Conservation (phyloP, 257 asterid species). For the Paulownia fortunei region DNA sequence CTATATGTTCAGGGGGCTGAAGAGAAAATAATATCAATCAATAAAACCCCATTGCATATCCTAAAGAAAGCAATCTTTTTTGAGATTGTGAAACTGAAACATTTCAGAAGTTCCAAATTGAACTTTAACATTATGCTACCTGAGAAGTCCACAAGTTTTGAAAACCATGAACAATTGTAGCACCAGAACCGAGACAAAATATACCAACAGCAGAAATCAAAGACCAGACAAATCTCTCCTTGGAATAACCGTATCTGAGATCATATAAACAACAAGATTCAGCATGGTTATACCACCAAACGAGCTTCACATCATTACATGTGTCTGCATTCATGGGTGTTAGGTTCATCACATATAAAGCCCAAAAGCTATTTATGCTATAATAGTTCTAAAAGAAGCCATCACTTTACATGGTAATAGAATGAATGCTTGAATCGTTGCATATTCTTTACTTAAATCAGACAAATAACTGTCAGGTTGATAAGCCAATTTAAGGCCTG, state of each 20-base stretch:
- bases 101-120: conserved; percentile 18
- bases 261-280: conserved; percentile 29
- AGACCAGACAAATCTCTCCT: conserved; percentile 98
- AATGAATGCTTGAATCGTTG: neutral
- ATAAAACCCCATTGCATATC: conserved; percentile 24
- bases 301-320: neutral
- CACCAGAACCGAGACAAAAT: conserved; percentile 98
- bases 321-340: conserved; percentile 17
- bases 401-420: neutral
- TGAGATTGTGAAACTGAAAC: conserved; percentile 18
- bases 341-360: conserved; percentile 3
- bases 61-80: conserved; percentile 26
- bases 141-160: conserved; percentile 89
- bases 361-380: conserved; percentile 12
- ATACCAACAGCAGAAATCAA: conserved; percentile 98
- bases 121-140: conserved; percentile 51
- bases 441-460: neutral
- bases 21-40: conserved; percentile 41
- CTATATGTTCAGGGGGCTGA: conserved; percentile 91
- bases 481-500: neutral
- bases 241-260: conserved; percentile 93
- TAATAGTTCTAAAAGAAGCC: neutral
- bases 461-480: neutral
- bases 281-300: conserved; percentile 24
- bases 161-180: conserved; percentile 91